Evolutionary conservation across 345 rosid genomes (phyloP), one percentile per base, ranked within the genome.

Genomic region (Camelina neglecta): DNA sequence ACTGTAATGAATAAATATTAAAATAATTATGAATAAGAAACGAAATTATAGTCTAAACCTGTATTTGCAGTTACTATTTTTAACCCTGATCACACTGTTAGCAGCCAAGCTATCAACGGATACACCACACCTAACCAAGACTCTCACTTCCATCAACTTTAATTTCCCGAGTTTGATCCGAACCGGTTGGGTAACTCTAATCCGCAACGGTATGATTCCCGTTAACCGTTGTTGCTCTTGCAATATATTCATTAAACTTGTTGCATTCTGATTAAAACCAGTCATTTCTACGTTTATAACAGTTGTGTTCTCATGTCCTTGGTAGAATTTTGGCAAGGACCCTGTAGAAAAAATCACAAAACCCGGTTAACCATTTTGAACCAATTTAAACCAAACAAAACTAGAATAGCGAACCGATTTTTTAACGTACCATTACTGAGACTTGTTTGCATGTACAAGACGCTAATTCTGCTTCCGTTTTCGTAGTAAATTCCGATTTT

Each of bases 231-330:
- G 85, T 72, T 87, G 83, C 44, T 86, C 79, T 53, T 70, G 79
- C 49, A 93, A n/a, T 20, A 74, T 11, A 21, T 48, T 58, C 15
- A 80, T 7, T 82, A 91, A 70, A 16, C 24, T 82, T 0, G 72
- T 78, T 3, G 86, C 96, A 76, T 91, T 84, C 35, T 82, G 74
- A 8, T 77, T 82, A 73, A 83, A 81, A 5, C 96, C 97, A 0
- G 83, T 67, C 84, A 93, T 59, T 38, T 83, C 77, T 67, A 93
- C 74, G 15, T 60, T 50, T 47, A 93, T 85, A 56, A 85, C 83
- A 0, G 98, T 91, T 11, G 94, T 91, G 72, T 90, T 93, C 80
- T 68, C 67, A 69, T 93, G 94, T n/a, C 98, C 97, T 66, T 93
- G 98, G 80, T 91, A 93, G 76, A 93, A 93, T 76, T 86, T 88